Evolutionary conservation across 1,284 basidiomycete species (phyloP), one percentile per base, ranked within the genome.

Genomic region (Hymenochaete sp.): DNA sequence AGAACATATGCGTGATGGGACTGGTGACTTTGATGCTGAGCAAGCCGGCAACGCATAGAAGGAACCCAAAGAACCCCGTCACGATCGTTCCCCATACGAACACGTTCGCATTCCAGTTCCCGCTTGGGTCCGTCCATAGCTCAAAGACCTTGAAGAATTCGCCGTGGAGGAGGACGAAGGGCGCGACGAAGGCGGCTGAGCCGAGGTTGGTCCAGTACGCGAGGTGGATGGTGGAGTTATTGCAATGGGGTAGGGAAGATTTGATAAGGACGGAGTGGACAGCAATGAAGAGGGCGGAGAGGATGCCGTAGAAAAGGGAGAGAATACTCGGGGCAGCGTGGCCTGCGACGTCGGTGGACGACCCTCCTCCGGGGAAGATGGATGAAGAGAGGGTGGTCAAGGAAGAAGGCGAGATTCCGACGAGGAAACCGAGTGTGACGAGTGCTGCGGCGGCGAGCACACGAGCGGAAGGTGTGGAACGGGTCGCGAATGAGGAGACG

Each of bases 131-230:
- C 25, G 31, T 27, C 13, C 66, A 51, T 45, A 75, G 66, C 10
- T 57, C 56, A 27, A 60, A 56, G 2, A 82, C 53, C 21, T 61
- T 63, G 13, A 55, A 54, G 4, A 62, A 57, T 60, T 85, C 82
- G 19, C 75, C 77, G 31, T 67, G 63, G 22, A 82, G 55, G 6
- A 80, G 45, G 21, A 82, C 71, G 54, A 79, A 75, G 4, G 81
- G 81, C 7, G 75, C 55, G 19, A 84, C 62, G 47, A 82, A 63
- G n/a, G 74, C 49, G 0, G 77, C 78, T 7, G 79, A 80, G 31
- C 79, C 79, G 13, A 71, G 67, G 56, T 85, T 84, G 16, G 79
- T 81, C 80, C 81, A 84, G 69, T 80, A 85, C 2, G 81, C 79
- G 10, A 85, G 68, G 56, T 82, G 70, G 45, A 83, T 79, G 1